Evolutionary conservation across 108 stramenopile species (phyloP).

Genomic region (Cafeteria roenbergensis): DNA sequence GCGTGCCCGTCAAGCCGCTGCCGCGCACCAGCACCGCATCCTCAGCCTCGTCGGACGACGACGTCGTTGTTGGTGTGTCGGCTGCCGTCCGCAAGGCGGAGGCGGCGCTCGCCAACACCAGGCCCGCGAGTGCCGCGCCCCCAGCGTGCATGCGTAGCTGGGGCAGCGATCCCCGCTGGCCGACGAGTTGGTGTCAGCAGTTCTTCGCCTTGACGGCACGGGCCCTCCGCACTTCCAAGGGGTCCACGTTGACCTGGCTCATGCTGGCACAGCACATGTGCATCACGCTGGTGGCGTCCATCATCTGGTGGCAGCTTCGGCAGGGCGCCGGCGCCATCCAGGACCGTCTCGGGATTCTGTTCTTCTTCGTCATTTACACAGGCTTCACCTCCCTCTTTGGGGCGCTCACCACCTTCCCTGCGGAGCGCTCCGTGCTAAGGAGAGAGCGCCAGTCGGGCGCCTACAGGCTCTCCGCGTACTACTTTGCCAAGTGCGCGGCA

Average conservation of each 20-base stretch:
- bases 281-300: not conserved
- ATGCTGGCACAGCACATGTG: not conserved
- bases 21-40: too few relatives aligned
- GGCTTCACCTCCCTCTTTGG: not conserved
- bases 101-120: too few relatives aligned
- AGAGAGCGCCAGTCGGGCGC: not conserved
- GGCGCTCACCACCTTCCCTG: not conserved
- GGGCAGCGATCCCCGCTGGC: too few relatives aligned
- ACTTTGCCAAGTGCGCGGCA: not conserved
- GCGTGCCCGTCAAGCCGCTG: too few relatives aligned
- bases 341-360: too few relatives aligned
- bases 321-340: not conserved
- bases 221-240: not conserved
- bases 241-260: not conserved
- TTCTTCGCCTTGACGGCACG: not conserved
- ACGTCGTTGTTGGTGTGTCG: too few relatives aligned
- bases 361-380: not conserved
- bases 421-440: conserved; percentile 1
- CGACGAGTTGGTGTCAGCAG: not conserved
- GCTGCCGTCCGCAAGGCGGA: too few relatives aligned
- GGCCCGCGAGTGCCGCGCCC: too few relatives aligned
- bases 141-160: too few relatives aligned
- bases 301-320: not conserved
- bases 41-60: too few relatives aligned
- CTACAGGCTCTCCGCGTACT: not conserved